Conservation (phyloP, 2,329 filamentous ascomycete species). For the Pleurostoma richardsiae region DNA sequence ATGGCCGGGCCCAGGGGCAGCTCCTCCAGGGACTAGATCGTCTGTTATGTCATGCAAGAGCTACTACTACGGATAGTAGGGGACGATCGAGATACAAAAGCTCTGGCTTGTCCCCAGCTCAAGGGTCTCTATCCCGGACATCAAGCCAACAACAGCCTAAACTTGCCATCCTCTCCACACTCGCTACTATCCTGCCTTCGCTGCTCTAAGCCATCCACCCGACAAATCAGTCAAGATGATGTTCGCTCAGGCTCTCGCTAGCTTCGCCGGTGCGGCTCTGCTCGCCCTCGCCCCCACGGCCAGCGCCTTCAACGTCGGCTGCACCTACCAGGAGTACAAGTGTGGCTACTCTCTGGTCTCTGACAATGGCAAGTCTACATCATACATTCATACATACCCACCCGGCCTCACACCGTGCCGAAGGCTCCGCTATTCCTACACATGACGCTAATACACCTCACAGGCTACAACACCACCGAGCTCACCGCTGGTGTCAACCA, state of each 20-base stretch:
- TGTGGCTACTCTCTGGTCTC: constrained; percentile 7
- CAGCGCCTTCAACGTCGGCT: constrained; percentile 1
- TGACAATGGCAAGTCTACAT: not conserved
- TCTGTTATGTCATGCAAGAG: too few species aligned
- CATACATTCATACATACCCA: not conserved
- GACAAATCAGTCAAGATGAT: constrained; percentile 1
- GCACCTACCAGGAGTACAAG: constrained; percentile 8
- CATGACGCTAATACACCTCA: not conserved
- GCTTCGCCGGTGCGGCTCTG: not conserved
- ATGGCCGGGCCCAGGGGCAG: too few species aligned
- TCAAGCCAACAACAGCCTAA: not conserved
- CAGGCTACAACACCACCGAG: constrained; percentile 9
- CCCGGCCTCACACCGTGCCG: not conserved
- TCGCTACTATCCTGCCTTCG: not conserved
- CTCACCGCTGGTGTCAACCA: constrained; percentile 7
- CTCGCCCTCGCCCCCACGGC: not conserved
- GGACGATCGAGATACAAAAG: not conserved
- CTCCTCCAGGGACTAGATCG: too few species aligned
- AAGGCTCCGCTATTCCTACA: not conserved
- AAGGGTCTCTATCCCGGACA: not conserved
- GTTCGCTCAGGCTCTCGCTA: constrained; percentile 1
- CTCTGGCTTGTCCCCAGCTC: not conserved
- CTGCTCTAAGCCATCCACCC: not conserved
- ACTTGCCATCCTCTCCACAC: not conserved
- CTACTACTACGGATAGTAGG: too few species aligned